A percentile compares a stretch with the other conserved stretches of the same genome.
Evolutionary conservation across 2,329 filamentous ascomycete species (phyloP).

Genomic region (Boeremia exigua): DNA sequence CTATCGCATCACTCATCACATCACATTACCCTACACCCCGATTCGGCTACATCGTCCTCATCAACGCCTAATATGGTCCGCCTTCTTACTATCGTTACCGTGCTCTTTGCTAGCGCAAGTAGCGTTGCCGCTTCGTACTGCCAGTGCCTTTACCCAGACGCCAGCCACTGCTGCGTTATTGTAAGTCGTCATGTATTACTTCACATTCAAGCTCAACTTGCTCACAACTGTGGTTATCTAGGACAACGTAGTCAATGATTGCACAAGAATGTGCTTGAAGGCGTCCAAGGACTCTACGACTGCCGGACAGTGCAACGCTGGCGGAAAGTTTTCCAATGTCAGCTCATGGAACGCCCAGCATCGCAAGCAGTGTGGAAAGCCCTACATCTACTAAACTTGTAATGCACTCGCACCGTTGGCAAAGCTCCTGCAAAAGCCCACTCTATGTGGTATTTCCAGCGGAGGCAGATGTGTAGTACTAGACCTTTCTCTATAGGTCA

Average conservation of each 20-base stretch:
- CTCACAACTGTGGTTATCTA: slow-evolving; percentile 6
- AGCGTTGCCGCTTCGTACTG: slow-evolving; percentile 12
- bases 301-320: slow-evolving; percentile 10
- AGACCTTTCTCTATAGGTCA: slow-evolving; percentile 5
- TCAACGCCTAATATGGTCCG: slow-evolving; percentile 11
- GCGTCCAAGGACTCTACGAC: slow-evolving; percentile 10
- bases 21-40: slow-evolving; percentile 1
- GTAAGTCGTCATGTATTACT: slow-evolving; percentile 8
- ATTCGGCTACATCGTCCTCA: slow-evolving; percentile 1
- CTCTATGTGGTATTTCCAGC: slow-evolving; percentile 5
- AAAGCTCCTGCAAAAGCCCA: slow-evolving; percentile 1
- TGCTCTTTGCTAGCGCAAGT: slow-evolving; percentile 7
- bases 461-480: slow-evolving; percentile 6
- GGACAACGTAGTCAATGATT: slow-evolving; percentile 9
- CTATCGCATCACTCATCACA: slow-evolving; percentile 4
- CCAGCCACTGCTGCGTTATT: slow-evolving; percentile 10
- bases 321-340: slow-evolving; percentile 9
- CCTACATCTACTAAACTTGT: slow-evolving; percentile 7
- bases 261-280: slow-evolving; percentile 11
- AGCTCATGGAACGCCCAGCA: slow-evolving; percentile 7
- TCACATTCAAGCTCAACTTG: slow-evolving; percentile 5
- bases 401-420: not conserved
- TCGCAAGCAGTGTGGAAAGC: slow-evolving; percentile 10
- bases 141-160: slow-evolving; percentile 11
- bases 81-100: slow-evolving; percentile 9